Evolutionary conservation across 2,329 filamentous ascomycete genomes (phyloP).

Genomic region (Microascus cirrosus): DNA sequence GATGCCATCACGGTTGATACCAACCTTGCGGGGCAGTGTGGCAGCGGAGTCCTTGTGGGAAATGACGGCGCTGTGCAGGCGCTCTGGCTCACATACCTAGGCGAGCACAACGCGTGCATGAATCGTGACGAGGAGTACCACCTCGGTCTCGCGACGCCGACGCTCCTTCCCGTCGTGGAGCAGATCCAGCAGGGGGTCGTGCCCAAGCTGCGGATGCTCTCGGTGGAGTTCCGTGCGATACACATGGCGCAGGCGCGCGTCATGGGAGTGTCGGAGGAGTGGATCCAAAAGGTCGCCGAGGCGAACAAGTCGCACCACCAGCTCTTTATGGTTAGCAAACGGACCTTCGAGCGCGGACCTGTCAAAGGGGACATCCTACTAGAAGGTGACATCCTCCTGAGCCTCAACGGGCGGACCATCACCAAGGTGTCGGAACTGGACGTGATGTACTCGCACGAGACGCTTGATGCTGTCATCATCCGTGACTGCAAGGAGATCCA

Average conservation of each 20-base stretch:
- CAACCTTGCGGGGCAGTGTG: constrained; percentile 79
- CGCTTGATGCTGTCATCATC: constrained; percentile 75
- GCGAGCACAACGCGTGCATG: constrained; percentile 67
- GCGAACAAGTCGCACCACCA: constrained; percentile 90
- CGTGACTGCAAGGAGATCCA: constrained; percentile 71
- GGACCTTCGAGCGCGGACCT: constrained; percentile 51
- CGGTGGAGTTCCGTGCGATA: constrained; percentile 88
- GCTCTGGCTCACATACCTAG: constrained; percentile 92
- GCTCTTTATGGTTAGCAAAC: constrained; percentile 96
- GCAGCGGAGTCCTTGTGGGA: constrained; percentile 82
- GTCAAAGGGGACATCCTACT: constrained; percentile 48
- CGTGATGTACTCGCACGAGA: constrained; percentile 85
- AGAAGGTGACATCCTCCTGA: constrained; percentile 88
- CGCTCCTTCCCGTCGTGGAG: constrained; percentile 76
- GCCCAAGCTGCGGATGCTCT: constrained; percentile 79
- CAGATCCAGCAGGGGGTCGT: constrained; percentile 71
- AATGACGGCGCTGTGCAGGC: constrained; percentile 90
- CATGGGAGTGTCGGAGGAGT: constrained; percentile 93
- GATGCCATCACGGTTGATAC: constrained; percentile 97
- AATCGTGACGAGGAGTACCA: constrained; percentile 95
- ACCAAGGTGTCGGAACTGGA: constrained; percentile 89
- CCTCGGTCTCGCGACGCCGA: constrained; percentile 80
- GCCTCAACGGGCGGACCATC: constrained; percentile 82
- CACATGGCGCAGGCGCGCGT: constrained; percentile 95
- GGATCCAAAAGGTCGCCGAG: constrained; percentile 82